phyloP scores from a whole-genome alignment of 1,139 yeast genomes.

The Debaryomyces sp. region DNA sequence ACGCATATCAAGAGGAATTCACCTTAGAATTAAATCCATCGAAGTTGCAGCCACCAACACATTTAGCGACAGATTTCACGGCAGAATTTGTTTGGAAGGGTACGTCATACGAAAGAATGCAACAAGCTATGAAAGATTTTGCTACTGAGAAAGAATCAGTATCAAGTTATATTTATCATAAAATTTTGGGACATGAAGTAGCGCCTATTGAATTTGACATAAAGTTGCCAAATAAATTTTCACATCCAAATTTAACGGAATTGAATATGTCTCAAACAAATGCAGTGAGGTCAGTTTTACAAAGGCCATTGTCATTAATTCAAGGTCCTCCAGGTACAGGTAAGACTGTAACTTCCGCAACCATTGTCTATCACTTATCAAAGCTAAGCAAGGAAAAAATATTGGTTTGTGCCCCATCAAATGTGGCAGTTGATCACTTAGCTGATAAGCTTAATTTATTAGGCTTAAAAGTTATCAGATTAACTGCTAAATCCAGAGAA shows the following conservation, averaged over 20 bases:
- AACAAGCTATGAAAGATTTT: conserved; percentile 68
- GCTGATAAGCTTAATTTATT: conserved; percentile 68
- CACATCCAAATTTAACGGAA: conserved; percentile 68
- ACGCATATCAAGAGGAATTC: conserved; percentile 66
- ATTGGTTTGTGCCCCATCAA: conserved; percentile 93
- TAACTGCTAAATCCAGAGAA: conserved; percentile 78
- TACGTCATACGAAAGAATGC: conserved; percentile 82
- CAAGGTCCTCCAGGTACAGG: conserved; percentile 99
- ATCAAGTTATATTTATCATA: conserved; percentile 77
- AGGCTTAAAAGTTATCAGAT: conserved; percentile 76
- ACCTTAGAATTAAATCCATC: conserved; percentile 65
- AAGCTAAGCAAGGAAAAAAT: conserved; percentile 59
- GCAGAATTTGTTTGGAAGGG: conserved; percentile 94
- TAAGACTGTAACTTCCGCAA: conserved; percentile 91
- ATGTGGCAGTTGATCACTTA: conserved; percentile 92
- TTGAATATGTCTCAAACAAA: conserved; percentile 77
- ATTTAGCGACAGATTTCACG: conserved; percentile 67
- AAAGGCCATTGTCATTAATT: conserved; percentile 77
- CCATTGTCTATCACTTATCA: conserved; percentile 78
- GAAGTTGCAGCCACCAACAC: conserved; percentile 50
- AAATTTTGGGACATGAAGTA: conserved; percentile 80
- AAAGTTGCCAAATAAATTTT: conserved; percentile 59
- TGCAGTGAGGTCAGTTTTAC: conserved; percentile 75
- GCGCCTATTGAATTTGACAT: conserved; percentile 64
- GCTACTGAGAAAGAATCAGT: conserved; percentile 75